Evolutionary conservation across 2,329 filamentous ascomycete genomes (phyloP).

Genomic region (Curvularia lunata): DNA sequence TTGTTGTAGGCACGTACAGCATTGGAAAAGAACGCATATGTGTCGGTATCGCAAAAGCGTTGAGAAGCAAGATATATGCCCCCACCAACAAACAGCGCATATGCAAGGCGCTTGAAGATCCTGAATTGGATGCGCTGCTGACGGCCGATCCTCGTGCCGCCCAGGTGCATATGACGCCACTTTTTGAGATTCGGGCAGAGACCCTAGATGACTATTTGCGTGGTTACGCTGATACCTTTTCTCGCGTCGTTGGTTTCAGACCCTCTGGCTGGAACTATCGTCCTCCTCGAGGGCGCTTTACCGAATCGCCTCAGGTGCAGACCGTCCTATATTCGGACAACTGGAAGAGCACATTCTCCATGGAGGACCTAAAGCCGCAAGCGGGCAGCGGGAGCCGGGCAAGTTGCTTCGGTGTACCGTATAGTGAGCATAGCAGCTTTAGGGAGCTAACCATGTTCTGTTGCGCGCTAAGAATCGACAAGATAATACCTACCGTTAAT

Average conservation of each 20-base stretch:
- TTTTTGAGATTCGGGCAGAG: constrained; percentile 92
- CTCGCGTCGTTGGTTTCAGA: constrained; percentile 85
- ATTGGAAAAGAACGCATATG: constrained; percentile 98
- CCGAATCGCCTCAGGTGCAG: constrained; percentile 67
- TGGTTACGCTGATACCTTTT: constrained; percentile 80
- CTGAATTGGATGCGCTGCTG: constrained; percentile 77
- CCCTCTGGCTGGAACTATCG: constrained; percentile 95
- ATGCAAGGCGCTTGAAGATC: constrained; percentile 82
- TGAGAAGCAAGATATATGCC: constrained; percentile 89
- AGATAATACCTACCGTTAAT: constrained; percentile 93
- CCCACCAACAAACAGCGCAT: constrained; percentile 82
- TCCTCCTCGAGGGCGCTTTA: constrained; percentile 68
- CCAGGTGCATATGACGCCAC: constrained; percentile 96
- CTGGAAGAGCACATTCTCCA: constrained; percentile 78
- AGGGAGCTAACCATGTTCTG: constrained; percentile 93
- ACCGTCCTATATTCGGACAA: constrained; percentile 69
- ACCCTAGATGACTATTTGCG: constrained; percentile 89
- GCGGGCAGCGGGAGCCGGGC: constrained; percentile 82
- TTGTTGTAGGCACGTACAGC: constrained; percentile 95
- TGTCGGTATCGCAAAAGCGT: constrained; percentile 84
- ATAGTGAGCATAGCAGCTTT: constrained; percentile 95
- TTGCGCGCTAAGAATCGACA: constrained; percentile 84
- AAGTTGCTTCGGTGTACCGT: constrained; percentile 91
- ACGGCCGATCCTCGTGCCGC: constrained; percentile 82
- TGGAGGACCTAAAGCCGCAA: constrained; percentile 77